A percentile compares a stretch with the other conserved stretches of the same genome.
Evolutionary conservation across 75 land plant genomes (phyloP).

Genomic region (Cunninghamia lanceolata): DNA sequence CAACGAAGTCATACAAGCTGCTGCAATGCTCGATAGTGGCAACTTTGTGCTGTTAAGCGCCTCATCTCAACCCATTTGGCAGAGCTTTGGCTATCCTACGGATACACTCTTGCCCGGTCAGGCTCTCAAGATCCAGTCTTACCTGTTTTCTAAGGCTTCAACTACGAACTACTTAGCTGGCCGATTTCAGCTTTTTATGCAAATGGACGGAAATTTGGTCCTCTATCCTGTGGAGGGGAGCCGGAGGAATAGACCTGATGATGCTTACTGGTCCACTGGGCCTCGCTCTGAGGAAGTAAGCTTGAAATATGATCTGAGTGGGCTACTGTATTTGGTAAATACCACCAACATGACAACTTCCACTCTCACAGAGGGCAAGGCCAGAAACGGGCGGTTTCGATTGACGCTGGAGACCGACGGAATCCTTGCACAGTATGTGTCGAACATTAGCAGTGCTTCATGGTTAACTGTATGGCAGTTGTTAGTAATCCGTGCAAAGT

Average conservation of each 20-base stretch:
- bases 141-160: neutral
- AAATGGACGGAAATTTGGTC: neutral
- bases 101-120: conserved; percentile 28
- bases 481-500: neutral
- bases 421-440: conserved; percentile 14
- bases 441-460: neutral
- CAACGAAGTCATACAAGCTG: neutral
- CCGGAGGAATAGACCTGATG: neutral
- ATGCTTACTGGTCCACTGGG: neutral
- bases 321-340: neutral
- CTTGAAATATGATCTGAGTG: neutral
- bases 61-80: conserved; percentile 6
- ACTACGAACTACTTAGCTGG: neutral
- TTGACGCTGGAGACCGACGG: conserved; percentile 33
- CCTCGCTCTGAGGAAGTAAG: too few relatives aligned
- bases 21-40: neutral
- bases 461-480: neutral
- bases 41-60: neutral
- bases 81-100: conserved; percentile 23
- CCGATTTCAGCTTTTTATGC: neutral
- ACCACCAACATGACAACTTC: neutral
- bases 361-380: neutral
- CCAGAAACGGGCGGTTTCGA: neutral
- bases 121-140: neutral
- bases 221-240: neutral